Percentiles rank a stretch among this genome's conserved stretches.
These are phyloP conservation scores for Tetrapisispora arboricola DNA, from an alignment of 805 yeast genomes.

Conservation along the genomic window DNA sequence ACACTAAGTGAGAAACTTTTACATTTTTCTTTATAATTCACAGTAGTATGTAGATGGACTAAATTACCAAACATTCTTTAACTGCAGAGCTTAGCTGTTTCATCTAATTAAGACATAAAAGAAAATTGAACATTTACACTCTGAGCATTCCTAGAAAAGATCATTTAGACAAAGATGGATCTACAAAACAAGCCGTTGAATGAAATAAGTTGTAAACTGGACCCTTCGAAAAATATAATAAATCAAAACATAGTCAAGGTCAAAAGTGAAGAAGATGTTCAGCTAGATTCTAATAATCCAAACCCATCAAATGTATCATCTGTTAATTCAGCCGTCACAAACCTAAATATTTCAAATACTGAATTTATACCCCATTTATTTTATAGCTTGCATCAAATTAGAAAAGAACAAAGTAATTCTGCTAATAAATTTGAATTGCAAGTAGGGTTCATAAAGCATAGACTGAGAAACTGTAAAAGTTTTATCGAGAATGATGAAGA, in stretches of 20 bases:
- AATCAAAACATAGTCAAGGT: background rate
- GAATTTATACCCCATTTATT: constrained; percentile 29
- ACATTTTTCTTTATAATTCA: no score
- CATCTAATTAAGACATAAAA: no score
- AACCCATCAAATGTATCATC: background rate
- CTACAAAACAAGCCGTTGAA: constrained; percentile 1
- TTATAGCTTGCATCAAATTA: constrained; percentile 24
- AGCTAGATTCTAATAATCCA: background rate
- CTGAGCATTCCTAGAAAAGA: no score
- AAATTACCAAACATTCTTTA: no score
- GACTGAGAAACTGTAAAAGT: constrained; percentile 23
- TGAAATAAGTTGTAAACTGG: background rate
- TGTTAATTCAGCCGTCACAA: background rate
- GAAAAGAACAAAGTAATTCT: constrained; percentile 25
- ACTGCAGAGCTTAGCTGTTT: no score
- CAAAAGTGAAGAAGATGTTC: background rate
- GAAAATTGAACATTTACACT: no score
- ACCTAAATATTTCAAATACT: constrained; percentile 1
- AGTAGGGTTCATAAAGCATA: constrained; percentile 25
- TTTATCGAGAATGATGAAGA: constrained; percentile 24
- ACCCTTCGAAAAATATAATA: background rate
- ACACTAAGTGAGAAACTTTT: no score
- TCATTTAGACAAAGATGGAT: background rate
- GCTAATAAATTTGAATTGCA: constrained; percentile 24
- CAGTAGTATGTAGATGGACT: no score